A percentile compares a stretch with the other conserved stretches of the same genome.
Evolutionary conservation across 768 basidiomycete genomes (phyloP).

Genomic region (Lactarius indigo): DNA sequence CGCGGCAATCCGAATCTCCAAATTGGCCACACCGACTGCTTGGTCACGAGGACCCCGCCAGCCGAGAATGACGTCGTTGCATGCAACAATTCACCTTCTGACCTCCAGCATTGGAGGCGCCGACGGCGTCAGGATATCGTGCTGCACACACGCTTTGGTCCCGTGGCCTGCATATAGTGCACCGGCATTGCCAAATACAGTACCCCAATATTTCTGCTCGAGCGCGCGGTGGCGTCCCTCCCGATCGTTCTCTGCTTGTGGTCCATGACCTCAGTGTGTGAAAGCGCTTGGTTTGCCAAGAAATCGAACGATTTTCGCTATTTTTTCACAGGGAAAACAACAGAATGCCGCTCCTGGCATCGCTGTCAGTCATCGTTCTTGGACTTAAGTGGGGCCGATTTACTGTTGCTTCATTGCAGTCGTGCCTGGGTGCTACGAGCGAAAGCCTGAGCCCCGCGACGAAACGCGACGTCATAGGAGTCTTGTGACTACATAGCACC

Average conservation of each 20-base stretch:
- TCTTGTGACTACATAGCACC: not conserved
- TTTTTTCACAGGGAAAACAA: not conserved
- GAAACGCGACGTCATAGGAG: not conserved
- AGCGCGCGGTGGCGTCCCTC: not conserved
- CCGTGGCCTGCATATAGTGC: not conserved
- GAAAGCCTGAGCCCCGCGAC: not conserved
- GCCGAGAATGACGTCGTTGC: conserved; percentile 16
- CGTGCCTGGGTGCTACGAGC: not conserved
- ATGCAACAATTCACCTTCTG: not conserved
- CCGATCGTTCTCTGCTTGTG: not conserved
- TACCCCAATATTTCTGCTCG: not conserved
- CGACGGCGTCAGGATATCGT: not conserved
- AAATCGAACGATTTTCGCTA: not conserved
- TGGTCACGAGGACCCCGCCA: not conserved
- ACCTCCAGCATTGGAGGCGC: not conserved
- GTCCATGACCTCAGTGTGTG: not conserved
- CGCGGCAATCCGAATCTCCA: conserved; percentile 2
- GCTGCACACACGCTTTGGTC: not conserved
- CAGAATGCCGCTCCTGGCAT: not conserved
- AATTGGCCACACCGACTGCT: not conserved
- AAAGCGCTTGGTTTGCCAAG: not conserved
- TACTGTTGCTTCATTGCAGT: not conserved
- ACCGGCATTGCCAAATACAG: not conserved
- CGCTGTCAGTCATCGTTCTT: not conserved
- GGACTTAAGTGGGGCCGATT: not conserved